These are phyloP conservation scores for Ganoderma resinaceum DNA, from an alignment of 1,284 basidiomycete species.

Conservation along the genomic window DNA sequence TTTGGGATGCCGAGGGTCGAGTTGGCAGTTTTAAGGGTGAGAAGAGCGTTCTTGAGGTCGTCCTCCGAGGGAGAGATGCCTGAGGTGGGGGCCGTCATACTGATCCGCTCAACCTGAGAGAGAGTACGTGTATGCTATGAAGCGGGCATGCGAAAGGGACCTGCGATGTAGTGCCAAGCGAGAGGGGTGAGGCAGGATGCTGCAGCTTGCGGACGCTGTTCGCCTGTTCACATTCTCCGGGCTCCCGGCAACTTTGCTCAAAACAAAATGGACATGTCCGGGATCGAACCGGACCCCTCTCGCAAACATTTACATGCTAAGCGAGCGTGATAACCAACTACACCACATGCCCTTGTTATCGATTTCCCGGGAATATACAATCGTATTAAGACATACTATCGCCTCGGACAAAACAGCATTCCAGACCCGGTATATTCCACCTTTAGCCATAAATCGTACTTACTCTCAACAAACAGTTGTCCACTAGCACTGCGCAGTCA, in stretches of 20 bases:
- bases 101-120: background rate
- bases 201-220: background rate
- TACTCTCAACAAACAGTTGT: no score
- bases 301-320: conserved; percentile 11
- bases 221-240: background rate
- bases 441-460: no score
- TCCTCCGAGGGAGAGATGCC: conserved; percentile 50
- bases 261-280: conserved; percentile 18
- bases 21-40: conserved; percentile 54
- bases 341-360: conserved; percentile 15
- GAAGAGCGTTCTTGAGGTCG: conserved; percentile 51
- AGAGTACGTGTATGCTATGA: background rate
- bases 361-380: no score
- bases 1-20: conserved; percentile 75
- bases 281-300: conserved; percentile 4
- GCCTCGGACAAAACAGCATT: no score
- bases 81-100: conserved; percentile 10
- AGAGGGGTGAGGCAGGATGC: background rate
- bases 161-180: background rate
- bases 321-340: conserved; percentile 24
- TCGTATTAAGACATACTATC: no score
- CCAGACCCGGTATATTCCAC: no score
- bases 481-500: no score
- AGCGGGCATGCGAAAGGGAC: no score
- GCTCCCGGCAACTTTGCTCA: background rate